Conservation (phyloP, 768 basidiomycete genomes). For the Fibroporia radiculosa region DNA sequence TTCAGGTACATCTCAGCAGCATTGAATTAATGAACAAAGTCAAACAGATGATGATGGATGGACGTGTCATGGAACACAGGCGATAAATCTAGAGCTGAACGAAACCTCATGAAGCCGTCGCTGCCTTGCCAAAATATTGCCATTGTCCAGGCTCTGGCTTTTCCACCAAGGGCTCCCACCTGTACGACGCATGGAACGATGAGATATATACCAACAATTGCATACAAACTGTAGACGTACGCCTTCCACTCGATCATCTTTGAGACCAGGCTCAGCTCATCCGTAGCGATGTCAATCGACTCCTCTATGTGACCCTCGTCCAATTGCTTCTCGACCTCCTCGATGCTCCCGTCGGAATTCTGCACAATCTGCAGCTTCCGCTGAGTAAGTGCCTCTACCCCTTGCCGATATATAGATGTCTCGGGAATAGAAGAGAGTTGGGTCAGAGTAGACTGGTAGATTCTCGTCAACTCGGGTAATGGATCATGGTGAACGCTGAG, state of each 20-base stretch:
- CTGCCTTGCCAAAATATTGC: constrained; percentile 66
- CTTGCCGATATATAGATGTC: constrained; percentile 84
- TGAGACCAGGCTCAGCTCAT: constrained; percentile 67
- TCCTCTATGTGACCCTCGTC: constrained; percentile 87
- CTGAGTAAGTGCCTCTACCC: constrained; percentile 76
- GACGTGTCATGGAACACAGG: too few species aligned
- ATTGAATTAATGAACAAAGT: too few species aligned
- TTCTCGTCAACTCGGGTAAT: constrained; percentile 65
- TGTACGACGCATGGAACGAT: constrained; percentile 8
- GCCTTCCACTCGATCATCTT: constrained; percentile 96
- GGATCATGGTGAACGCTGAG: constrained; percentile 80
- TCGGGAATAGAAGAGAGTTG: constrained; percentile 64
- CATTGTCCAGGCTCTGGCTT: constrained; percentile 79
- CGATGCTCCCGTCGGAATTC: constrained; percentile 57
- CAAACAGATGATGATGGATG: too few species aligned
- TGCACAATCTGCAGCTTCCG: constrained; percentile 72
- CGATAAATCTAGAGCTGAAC: too few species aligned
- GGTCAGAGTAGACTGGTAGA: constrained; percentile 73
- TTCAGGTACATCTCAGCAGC: too few species aligned
- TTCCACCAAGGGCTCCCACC: constrained; percentile 87
- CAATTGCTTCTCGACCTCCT: constrained; percentile 62
- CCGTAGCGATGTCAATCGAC: constrained; percentile 71
- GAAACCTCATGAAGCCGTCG: constrained; percentile 31
- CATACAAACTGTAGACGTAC: constrained; percentile 68
- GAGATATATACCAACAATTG: constrained; percentile 4